phyloP scores from a whole-genome alignment of 768 basidiomycete genomes.

The Dentipellis sp. region DNA sequence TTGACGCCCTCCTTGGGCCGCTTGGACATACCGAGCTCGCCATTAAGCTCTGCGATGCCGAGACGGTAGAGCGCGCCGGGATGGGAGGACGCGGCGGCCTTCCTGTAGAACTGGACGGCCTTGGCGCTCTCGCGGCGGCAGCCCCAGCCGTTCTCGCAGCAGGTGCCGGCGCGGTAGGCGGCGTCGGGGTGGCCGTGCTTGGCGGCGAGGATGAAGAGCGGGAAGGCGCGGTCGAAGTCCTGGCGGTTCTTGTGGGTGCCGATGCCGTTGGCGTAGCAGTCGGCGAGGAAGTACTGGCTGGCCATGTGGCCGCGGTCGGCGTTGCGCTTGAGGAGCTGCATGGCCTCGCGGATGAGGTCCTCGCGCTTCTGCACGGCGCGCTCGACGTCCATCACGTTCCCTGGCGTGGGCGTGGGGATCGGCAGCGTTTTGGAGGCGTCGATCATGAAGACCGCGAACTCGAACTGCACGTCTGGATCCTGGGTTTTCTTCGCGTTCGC shows the following conservation, averaged over 20 bases:
- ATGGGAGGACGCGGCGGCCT: conserved; percentile 84
- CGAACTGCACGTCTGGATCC: conserved; percentile 95
- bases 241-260: conserved; percentile 84
- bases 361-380: conserved; percentile 76
- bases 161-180: conserved; percentile 91
- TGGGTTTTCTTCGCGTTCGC: conserved; percentile 98
- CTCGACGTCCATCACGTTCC: conserved; percentile 75
- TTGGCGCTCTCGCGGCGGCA: conserved; percentile 88
- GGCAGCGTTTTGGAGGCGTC: conserved; percentile 90
- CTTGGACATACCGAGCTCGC: conserved; percentile 79
- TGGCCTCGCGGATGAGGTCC: conserved; percentile 84
- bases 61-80: conserved; percentile 96
- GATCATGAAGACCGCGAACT: conserved; percentile 98
- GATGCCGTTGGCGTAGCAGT: conserved; percentile 98
- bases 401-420: conserved; percentile 58
- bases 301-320: conserved; percentile 92
- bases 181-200: conserved; percentile 97
- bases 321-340: conserved; percentile 75
- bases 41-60: conserved; percentile 93
- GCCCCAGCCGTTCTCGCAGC: conserved; percentile 99
- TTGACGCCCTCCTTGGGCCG: conserved; percentile 95
- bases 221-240: conserved; percentile 96
- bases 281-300: conserved; percentile 95
- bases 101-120: conserved; percentile 87
- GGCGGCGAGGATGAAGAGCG: conserved; percentile 89